A percentile compares a stretch with the other conserved stretches of the same genome.
These are phyloP conservation scores for Aspergillus mulundensis DNA, from an alignment of 495 filamentous ascomycete genomes.

Conservation along the genomic window DNA sequence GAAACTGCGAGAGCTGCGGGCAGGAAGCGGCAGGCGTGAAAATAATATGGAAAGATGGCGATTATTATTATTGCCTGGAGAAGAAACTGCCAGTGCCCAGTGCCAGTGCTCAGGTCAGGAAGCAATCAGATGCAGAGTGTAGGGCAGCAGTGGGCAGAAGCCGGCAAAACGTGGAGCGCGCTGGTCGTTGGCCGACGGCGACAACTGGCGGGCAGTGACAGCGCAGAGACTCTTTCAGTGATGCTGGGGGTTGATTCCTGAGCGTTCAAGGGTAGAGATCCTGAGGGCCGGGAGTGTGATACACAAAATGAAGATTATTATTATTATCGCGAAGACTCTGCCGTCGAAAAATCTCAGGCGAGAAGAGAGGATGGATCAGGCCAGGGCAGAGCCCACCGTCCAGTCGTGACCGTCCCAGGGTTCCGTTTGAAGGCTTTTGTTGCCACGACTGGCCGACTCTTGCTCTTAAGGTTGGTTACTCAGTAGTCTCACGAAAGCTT, in stretches of 20 bases:
- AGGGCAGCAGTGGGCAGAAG: slow-evolving; percentile 15
- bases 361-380: slow-evolving; percentile 4
- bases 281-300: neutral
- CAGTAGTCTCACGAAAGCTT: neutral
- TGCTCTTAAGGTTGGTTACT: slow-evolving; percentile 2
- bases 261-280: slow-evolving; percentile 13
- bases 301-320: neutral
- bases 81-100: slow-evolving; percentile 1
- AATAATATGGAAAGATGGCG: slow-evolving; percentile 1
- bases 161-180: slow-evolving; percentile 25
- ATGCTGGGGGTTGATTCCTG: neutral
- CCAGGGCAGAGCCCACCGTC: slow-evolving; percentile 9
- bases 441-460: slow-evolving; percentile 12
- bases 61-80: neutral
- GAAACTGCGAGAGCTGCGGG: slow-evolving; percentile 1
- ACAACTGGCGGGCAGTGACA: slow-evolving; percentile 25
- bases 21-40: slow-evolving; percentile 14
- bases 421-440: slow-evolving; percentile 8
- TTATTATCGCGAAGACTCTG: neutral
- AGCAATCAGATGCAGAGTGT: neutral
- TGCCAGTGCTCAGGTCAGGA: neutral
- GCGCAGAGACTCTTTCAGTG: slow-evolving; percentile 12
- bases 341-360: neutral
- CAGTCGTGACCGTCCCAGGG: slow-evolving; percentile 14
- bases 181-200: slow-evolving; percentile 9